These are phyloP conservation scores for Tulasnella sp. DNA, from an alignment of 768 basidiomycete genomes.

Conservation along the genomic window DNA sequence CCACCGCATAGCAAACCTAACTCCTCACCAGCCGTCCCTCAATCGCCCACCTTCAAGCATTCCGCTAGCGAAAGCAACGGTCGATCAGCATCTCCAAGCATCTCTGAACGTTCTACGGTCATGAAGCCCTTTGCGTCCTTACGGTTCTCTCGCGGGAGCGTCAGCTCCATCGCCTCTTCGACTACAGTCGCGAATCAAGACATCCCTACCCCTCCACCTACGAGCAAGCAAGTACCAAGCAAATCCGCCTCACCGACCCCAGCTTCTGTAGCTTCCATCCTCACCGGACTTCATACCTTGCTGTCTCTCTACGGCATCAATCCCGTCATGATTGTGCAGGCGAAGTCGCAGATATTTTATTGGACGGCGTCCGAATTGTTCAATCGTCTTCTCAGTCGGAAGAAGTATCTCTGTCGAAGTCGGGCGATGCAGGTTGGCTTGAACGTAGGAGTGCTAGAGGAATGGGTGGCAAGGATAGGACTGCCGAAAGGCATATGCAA, in stretches of 20 bases:
- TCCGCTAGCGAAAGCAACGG: slow-evolving; percentile 22
- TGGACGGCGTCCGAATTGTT: slow-evolving; percentile 92
- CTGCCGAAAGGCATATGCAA: slow-evolving; percentile 66
- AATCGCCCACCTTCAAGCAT: slow-evolving; percentile 29
- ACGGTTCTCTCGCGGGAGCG: background rate
- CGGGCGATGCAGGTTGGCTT: slow-evolving; percentile 81
- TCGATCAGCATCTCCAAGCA: background rate
- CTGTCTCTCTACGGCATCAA: slow-evolving; percentile 82
- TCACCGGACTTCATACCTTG: slow-evolving; percentile 76
- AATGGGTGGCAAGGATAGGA: slow-evolving; percentile 77
- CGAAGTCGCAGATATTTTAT: slow-evolving; percentile 97
- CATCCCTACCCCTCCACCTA: background rate
- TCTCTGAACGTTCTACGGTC: background rate
- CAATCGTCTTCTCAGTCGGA: slow-evolving; percentile 77
- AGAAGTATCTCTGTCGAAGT: slow-evolving; percentile 88
- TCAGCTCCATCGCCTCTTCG: background rate
- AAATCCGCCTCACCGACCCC: background rate
- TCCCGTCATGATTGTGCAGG: slow-evolving; percentile 73
- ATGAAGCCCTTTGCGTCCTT: background rate
- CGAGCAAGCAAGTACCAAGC: background rate
- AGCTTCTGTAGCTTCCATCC: slow-evolving; percentile 49
- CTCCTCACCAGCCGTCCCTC: background rate
- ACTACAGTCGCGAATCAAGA: background rate
- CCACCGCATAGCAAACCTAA: background rate
- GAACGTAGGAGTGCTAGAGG: slow-evolving; percentile 77